These are phyloP conservation scores for Lumnitzera littorea DNA, from an alignment of 345 rosid species.

Conservation along the genomic window DNA sequence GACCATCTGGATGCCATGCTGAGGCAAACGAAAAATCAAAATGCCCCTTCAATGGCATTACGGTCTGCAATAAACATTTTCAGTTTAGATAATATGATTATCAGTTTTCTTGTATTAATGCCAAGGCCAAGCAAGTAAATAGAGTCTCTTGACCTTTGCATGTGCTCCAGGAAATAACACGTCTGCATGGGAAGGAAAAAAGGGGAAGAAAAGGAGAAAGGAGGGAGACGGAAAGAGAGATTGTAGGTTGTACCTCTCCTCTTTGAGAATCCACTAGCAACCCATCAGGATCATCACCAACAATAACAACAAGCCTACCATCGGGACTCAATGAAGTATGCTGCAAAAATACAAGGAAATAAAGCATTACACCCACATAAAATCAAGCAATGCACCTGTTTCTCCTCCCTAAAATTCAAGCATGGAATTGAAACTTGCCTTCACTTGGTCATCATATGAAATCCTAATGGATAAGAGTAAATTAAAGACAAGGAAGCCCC, in stretches of 20 bases:
- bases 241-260: constrained; percentile 29
- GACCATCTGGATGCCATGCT: constrained; percentile 57
- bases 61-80: constrained; percentile 25
- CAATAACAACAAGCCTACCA: constrained; percentile 40
- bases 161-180: no score
- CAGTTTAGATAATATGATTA: constrained; percentile 8
- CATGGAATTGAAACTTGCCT: no score
- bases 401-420: no score
- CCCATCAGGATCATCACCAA: constrained; percentile 45
- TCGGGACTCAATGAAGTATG: constrained; percentile 48
- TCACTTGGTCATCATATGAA: no score
- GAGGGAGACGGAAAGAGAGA: constrained; percentile 1
- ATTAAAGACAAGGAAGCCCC: no score
- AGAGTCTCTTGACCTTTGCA: no score
- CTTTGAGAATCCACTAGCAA: constrained; percentile 40
- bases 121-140: no score
- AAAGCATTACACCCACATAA: background rate
- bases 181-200: no score
- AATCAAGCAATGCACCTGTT: background rate
- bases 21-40: constrained; percentile 59
- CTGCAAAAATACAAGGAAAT: constrained; percentile 15
- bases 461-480: no score
- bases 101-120: background rate
- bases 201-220: background rate
- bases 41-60: constrained; percentile 37